A percentile compares a stretch with the other conserved stretches of the same genome.
These are phyloP conservation scores for Cicer cuneatum DNA, from an alignment of 306 rosid genomes.

Conservation along the genomic window DNA sequence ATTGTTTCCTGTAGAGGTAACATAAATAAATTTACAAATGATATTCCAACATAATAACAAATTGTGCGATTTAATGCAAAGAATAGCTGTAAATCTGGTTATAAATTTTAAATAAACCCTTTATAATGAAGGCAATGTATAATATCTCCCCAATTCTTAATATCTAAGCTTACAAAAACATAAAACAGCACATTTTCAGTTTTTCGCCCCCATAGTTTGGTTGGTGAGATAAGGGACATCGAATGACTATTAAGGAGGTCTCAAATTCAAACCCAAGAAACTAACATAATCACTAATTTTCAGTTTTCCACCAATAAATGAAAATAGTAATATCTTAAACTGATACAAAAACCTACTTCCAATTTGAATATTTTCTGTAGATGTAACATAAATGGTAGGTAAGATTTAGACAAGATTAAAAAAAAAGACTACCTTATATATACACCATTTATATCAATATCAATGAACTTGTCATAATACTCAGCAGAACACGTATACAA, in stretches of 20 bases:
- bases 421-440: neutral
- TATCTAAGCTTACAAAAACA: constrained; percentile 1
- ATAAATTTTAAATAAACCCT: neutral
- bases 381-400: neutral
- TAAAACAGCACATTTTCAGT: neutral
- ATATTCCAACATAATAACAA: constrained; percentile 33
- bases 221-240: no score
- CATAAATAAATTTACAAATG: constrained; percentile 43
- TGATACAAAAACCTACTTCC: constrained; percentile 28
- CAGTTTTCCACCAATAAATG: neutral
- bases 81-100: constrained; percentile 22
- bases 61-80: constrained; percentile 17
- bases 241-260: no score
- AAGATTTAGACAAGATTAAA: constrained; percentile 21
- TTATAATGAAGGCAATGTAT: neutral
- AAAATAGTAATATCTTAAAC: neutral
- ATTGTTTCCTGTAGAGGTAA: neutral
- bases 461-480: constrained; percentile 9
- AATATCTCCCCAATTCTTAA: constrained; percentile 21
- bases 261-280: no score
- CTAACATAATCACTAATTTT: no score
- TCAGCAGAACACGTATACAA: neutral
- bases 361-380: neutral
- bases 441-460: neutral
- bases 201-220: no score